Percentiles rank a stretch among this genome's conserved stretches.
Conservation (phyloP, 495 filamentous ascomycete genomes). For the Penicillium taxi region DNA sequence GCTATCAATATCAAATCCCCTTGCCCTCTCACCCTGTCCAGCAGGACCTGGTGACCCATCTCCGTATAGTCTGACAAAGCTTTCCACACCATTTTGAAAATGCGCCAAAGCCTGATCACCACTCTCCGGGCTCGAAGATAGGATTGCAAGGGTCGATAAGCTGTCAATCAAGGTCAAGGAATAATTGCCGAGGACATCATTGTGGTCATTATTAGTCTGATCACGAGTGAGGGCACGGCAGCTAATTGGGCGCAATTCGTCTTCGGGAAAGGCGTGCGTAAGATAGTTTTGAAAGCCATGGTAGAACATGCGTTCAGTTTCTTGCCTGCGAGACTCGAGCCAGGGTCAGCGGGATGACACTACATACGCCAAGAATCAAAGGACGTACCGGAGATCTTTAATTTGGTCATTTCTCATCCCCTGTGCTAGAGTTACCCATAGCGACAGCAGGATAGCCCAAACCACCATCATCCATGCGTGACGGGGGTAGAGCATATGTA, state of each 20-base stretch:
- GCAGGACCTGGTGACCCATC: constrained; percentile 64
- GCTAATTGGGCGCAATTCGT: constrained; percentile 85
- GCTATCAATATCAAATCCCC: constrained; percentile 91
- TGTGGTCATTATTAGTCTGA: constrained; percentile 73
- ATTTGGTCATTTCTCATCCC: constrained; percentile 36
- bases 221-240: constrained; percentile 80
- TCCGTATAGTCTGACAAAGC: constrained; percentile 79
- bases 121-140: constrained; percentile 61
- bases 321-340: constrained; percentile 43
- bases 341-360: constrained; percentile 7
- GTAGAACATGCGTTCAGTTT: constrained; percentile 90
- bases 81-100: constrained; percentile 73
- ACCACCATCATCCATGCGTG: constrained; percentile 30
- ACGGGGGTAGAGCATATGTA: constrained; percentile 30
- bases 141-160: constrained; percentile 82
- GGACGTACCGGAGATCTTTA: constrained; percentile 32
- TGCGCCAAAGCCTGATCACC: constrained; percentile 56
- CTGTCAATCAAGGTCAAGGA: constrained; percentile 93
- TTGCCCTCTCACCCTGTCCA: constrained; percentile 62
- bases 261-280: constrained; percentile 87
- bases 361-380: background rate
- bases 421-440: constrained; percentile 34
- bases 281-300: constrained; percentile 97
- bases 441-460: constrained; percentile 34
- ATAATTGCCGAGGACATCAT: constrained; percentile 95